Evolutionary conservation across 495 filamentous ascomycete species (phyloP).

Genomic region (Hyaloscypha variabilis): DNA sequence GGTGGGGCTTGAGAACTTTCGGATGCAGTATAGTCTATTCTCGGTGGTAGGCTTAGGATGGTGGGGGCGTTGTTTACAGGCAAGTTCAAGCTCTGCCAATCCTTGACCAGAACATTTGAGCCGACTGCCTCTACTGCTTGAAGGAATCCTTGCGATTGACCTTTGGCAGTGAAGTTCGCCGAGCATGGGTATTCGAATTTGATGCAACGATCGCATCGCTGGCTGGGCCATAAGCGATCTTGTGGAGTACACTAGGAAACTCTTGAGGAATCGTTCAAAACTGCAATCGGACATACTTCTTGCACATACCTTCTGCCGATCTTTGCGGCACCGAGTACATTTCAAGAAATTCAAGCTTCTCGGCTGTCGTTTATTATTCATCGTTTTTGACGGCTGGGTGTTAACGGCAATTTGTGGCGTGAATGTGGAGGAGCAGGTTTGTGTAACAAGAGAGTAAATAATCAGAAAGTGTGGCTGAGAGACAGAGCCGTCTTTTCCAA

Average conservation of each 20-base stretch:
- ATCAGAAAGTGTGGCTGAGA: too few species aligned
- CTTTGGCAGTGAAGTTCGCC: not conserved
- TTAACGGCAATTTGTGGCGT: too few species aligned
- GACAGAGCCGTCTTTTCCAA: too few species aligned
- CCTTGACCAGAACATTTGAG: not conserved
- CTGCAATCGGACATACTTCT: too few species aligned
- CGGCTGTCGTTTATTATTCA: too few species aligned
- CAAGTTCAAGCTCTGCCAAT: not conserved
- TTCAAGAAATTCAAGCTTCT: too few species aligned
- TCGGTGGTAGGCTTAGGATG: not conserved
- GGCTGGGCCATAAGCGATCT: not conserved
- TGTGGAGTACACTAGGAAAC: not conserved
- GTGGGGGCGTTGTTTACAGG: not conserved
- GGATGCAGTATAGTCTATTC: not conserved
- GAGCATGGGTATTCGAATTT: not conserved
- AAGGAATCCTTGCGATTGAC: not conserved
- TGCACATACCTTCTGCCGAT: too few species aligned
- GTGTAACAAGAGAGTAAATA: too few species aligned
- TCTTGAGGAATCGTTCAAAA: too few species aligned
- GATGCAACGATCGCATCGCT: not conserved
- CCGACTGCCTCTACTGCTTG: not conserved
- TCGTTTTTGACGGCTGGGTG: too few species aligned
- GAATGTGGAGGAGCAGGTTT: too few species aligned
- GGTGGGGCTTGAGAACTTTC: not conserved
- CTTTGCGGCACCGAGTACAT: too few species aligned